Evolutionary conservation across 331 rosid genomes (phyloP).

Genomic region (Quercus tomentella): DNA sequence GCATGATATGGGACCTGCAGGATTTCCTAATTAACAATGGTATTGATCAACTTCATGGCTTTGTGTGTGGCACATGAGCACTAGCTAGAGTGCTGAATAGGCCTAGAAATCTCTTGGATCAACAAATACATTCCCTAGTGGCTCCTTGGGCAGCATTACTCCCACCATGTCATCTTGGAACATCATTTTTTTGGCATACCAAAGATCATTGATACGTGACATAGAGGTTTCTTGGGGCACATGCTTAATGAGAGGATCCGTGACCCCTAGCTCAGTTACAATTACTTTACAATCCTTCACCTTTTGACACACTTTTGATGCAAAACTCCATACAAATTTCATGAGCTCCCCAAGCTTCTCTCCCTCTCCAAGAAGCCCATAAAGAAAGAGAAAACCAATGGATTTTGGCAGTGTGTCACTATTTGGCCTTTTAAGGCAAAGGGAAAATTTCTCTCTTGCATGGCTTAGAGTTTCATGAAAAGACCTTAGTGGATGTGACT

Average conservation of each 20-base stretch:
- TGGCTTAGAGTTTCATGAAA: slow-evolving; percentile 32
- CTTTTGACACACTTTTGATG: slow-evolving; percentile 48
- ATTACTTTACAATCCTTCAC: slow-evolving; percentile 36
- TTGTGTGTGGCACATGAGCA: too few relatives aligned
- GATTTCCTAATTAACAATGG: neutral
- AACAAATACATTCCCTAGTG: slow-evolving; percentile 54
- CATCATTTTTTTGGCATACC: slow-evolving; percentile 51
- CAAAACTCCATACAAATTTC: slow-evolving; percentile 57
- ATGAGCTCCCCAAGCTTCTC: slow-evolving; percentile 57
- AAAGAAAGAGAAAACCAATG: slow-evolving; percentile 50
- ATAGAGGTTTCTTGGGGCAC: slow-evolving; percentile 44
- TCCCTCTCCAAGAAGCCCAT: slow-evolving; percentile 72
- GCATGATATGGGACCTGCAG: neutral
- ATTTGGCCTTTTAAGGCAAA: slow-evolving; percentile 47
- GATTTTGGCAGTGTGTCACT: slow-evolving; percentile 26
- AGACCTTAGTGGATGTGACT: slow-evolving; percentile 47
- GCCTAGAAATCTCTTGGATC: slow-evolving; percentile 77
- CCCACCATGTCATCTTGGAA: slow-evolving; percentile 21
- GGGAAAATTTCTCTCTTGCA: slow-evolving; percentile 39
- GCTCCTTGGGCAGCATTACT: slow-evolving; percentile 33
- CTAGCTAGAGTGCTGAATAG: too few relatives aligned
- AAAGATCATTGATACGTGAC: slow-evolving; percentile 60
- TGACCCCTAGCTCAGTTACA: slow-evolving; percentile 36
- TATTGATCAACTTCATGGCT: neutral
- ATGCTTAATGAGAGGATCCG: slow-evolving; percentile 56